Conservation (phyloP, 2,329 filamentous ascomycete genomes). For the Xylariaceae sp. region DNA sequence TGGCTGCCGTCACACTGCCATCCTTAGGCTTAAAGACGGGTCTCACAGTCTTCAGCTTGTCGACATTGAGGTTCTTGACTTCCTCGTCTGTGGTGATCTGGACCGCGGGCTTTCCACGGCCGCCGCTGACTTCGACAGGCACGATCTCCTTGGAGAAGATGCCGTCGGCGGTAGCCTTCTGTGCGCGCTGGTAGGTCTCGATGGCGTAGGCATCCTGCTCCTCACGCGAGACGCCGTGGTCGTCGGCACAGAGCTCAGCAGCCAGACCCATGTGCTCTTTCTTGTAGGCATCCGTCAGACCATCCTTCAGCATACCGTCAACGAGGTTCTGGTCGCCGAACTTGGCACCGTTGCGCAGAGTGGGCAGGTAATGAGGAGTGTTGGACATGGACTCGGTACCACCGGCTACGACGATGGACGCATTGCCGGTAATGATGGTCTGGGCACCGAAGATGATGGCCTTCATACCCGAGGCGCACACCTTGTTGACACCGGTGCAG, state of each 20-base stretch:
- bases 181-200: constrained; percentile 71
- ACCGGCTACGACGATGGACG: constrained; percentile 89
- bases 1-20: constrained; percentile 93
- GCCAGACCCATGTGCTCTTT: constrained; percentile 96
- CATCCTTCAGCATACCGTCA: constrained; percentile 93
- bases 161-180: constrained; percentile 86
- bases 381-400: constrained; percentile 99
- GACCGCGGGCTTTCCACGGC: constrained; percentile 86
- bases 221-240: constrained; percentile 82
- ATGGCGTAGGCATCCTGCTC: constrained; percentile 97
- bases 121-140: constrained; percentile 85
- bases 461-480: constrained; percentile 95
- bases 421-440: constrained; percentile 96
- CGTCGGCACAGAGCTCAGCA: constrained; percentile 88
- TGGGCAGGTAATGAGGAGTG: constrained; percentile 92
- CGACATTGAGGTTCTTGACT: constrained; percentile 89
- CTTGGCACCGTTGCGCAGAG: constrained; percentile 85
- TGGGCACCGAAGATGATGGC: constrained; percentile 93
- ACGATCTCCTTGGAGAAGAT: constrained; percentile 86
- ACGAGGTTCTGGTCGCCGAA: constrained; percentile 90
- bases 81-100: constrained; percentile 89
- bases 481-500: constrained; percentile 97
- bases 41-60: constrained; percentile 85
- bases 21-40: constrained; percentile 79
- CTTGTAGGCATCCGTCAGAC: constrained; percentile 92